Base-by-base conservation (phyloP, 73 alveolate genomes). In the Paramecium biaurelia region DNA sequence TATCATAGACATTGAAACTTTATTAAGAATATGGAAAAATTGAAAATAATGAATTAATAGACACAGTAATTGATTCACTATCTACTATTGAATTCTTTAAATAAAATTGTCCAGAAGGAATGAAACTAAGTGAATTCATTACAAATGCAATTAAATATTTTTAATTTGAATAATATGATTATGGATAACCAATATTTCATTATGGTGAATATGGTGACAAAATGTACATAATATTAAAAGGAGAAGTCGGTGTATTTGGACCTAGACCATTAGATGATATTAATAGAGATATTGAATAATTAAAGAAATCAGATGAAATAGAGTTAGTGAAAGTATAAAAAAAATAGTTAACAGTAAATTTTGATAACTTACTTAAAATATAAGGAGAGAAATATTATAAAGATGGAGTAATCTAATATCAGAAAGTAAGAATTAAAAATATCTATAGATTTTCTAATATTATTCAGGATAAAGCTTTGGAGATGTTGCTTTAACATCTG, bases 201-300 rank as follows among this genome's bases (percentile, higher is more conserved):
- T 79, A 43, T 43, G 90, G 90, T 26, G 90, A 79, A 20, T 79
- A 43, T 79, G 90, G 90, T 20, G 90, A 79, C 7, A 79, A 79
- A 79, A 43, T 79, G 70, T 79, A 79, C 74, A 79, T 79, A 42
- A 79, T 79, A n/a, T 47, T 79, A 43, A 42, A 47, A 23, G 90
- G 90, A 20, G 90, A 79, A 79, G 90, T 79, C 2, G 90, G 76
- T 12, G 90, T 79, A 45, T 79, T 43, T 79, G 90, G 45, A 24
- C 90, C 90, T 43, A n/a, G 90, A 42, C 42, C 76, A 6, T 24
- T 43, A 11, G 90, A 41, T 24, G 90, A 79, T 79, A 20, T 79
- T 11, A 30, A 43, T 30, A 79, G 32, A 47, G 90, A 79, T 79
- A 6, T 41, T 4, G 90, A 79, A 8, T 12, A 26, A 30, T 20